These are phyloP conservation scores for Sicyos edulis DNA, from an alignment of 306 rosid species.

Conservation along the genomic window DNA sequence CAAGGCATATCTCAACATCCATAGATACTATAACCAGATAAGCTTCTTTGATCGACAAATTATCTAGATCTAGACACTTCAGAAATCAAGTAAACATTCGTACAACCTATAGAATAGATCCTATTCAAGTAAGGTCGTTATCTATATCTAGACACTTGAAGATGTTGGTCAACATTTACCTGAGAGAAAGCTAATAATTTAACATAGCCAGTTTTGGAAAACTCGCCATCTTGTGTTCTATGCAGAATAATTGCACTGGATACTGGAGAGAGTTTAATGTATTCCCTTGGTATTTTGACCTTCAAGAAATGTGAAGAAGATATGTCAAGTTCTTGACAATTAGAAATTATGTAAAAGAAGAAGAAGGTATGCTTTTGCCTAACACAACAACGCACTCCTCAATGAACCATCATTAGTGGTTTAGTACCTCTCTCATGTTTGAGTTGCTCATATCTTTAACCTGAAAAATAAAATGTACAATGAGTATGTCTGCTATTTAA, in stretches of 20 bases:
- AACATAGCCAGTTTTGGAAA: conserved; percentile 78
- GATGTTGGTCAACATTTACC: conserved; percentile 30
- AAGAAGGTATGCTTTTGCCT: not conserved
- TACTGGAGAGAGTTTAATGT: conserved; percentile 79
- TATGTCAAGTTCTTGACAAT: conserved; percentile 16
- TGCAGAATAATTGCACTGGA: conserved; percentile 77
- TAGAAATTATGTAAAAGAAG: not conserved
- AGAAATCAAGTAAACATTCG: no score
- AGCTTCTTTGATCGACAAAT: not conserved
- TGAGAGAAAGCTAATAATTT: conserved; percentile 81
- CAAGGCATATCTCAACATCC: no score
- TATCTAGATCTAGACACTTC: not conserved
- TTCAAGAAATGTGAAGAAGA: conserved; percentile 30
- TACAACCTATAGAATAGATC: no score
- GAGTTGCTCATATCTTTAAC: conserved; percentile 37
- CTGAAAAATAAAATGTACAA: conserved; percentile 36
- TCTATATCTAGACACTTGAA: no score
- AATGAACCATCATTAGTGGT: conserved; percentile 11
- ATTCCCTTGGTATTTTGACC: conserved; percentile 81
- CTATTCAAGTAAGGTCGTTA: no score
- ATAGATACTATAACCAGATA: not conserved
- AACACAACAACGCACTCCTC: not conserved
- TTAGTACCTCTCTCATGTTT: conserved; percentile 58
- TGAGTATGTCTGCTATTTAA: conserved; percentile 20
- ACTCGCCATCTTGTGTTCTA: conserved; percentile 55